A percentile compares a stretch with the other conserved stretches of the same genome.
These are phyloP conservation scores for Aspergillus cristatus DNA, from an alignment of 495 filamentous ascomycete species.

Conservation along the genomic window DNA sequence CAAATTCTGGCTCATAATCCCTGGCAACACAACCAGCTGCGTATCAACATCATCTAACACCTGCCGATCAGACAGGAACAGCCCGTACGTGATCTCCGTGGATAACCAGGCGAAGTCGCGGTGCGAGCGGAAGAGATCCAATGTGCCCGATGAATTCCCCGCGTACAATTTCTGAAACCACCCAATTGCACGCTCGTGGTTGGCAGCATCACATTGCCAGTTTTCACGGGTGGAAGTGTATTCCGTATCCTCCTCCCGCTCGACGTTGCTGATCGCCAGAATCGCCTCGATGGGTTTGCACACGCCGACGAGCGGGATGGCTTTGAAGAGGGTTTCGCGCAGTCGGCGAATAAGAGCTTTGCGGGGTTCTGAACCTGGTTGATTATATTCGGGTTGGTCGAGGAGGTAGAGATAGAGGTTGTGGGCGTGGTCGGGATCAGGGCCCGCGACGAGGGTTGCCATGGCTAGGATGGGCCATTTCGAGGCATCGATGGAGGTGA, in stretches of 20 bases:
- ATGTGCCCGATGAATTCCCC: conserved; percentile 24
- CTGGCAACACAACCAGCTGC: conserved; percentile 44
- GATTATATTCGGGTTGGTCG: conserved; percentile 26
- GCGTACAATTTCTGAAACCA: conserved; percentile 39
- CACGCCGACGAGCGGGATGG: conserved; percentile 41
- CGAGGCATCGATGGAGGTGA: conserved; percentile 36
- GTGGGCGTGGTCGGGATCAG: conserved; percentile 37
- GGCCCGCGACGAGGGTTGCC: conserved; percentile 33
- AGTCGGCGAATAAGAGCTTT: conserved; percentile 41
- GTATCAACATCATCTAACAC: conserved; percentile 45
- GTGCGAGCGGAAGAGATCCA: conserved; percentile 40
- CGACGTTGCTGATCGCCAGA: conserved; percentile 35
- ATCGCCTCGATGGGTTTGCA: conserved; percentile 46
- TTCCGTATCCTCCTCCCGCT: conserved; percentile 43
- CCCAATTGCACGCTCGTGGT: conserved; percentile 32
- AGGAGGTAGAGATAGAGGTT: conserved; percentile 44
- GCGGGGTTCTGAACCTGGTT: conserved; percentile 21
- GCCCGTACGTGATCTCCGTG: conserved; percentile 45
- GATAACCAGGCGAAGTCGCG: conserved; percentile 37
- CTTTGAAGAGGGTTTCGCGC: conserved; percentile 44
- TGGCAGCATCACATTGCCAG: conserved; percentile 36
- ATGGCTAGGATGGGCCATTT: conserved; percentile 50
- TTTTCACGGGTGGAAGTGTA: conserved; percentile 33
- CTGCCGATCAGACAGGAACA: conserved; percentile 46
- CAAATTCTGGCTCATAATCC: conserved; percentile 53